These are phyloP conservation scores for Furcasterigmium furcatum DNA, from an alignment of 2,329 filamentous ascomycete genomes.

Conservation along the genomic window DNA sequence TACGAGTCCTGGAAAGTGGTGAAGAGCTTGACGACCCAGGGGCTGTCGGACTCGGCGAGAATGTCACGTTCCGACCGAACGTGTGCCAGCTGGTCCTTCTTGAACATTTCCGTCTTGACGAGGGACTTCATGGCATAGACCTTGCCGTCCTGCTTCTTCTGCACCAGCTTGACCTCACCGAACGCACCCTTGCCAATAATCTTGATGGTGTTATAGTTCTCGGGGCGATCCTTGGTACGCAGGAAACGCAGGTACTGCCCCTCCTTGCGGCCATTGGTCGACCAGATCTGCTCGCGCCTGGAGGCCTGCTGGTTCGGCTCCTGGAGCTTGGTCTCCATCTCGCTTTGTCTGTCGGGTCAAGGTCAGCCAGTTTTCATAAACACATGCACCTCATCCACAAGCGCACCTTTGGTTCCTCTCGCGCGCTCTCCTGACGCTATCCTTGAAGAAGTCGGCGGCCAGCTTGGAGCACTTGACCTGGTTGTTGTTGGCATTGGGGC, in stretches of 20 bases:
- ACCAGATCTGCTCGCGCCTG: conserved; percentile 81
- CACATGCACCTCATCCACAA: background rate
- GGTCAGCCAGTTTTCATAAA: conserved; percentile 1
- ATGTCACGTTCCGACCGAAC: conserved; percentile 98
- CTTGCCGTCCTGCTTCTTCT: conserved; percentile 93
- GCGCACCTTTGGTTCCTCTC: conserved; percentile 90
- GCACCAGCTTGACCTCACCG: conserved; percentile 95
- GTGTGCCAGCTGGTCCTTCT: conserved; percentile 96
- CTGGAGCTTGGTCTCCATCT: conserved; percentile 81
- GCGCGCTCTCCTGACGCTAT: conserved; percentile 92
- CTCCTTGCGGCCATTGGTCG: conserved; percentile 81
- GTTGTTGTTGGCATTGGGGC: conserved; percentile 62
- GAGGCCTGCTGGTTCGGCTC: conserved; percentile 72
- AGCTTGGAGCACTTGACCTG: conserved; percentile 67
- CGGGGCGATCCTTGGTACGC: conserved; percentile 85
- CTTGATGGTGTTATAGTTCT: conserved; percentile 95
- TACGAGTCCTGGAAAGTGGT: conserved; percentile 96
- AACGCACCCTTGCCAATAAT: conserved; percentile 99
- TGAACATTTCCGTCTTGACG: conserved; percentile 99
- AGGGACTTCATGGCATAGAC: conserved; percentile 98
- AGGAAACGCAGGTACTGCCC: conserved; percentile 92
- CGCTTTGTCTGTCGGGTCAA: conserved; percentile 67
- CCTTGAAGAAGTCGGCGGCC: conserved; percentile 94
- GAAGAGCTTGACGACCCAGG: conserved; percentile 98
- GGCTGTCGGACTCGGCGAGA: conserved; percentile 96